phyloP scores from a whole-genome alignment of 371 early-diverging fungal genomes.

The Polyrhizophydium stewartii region DNA sequence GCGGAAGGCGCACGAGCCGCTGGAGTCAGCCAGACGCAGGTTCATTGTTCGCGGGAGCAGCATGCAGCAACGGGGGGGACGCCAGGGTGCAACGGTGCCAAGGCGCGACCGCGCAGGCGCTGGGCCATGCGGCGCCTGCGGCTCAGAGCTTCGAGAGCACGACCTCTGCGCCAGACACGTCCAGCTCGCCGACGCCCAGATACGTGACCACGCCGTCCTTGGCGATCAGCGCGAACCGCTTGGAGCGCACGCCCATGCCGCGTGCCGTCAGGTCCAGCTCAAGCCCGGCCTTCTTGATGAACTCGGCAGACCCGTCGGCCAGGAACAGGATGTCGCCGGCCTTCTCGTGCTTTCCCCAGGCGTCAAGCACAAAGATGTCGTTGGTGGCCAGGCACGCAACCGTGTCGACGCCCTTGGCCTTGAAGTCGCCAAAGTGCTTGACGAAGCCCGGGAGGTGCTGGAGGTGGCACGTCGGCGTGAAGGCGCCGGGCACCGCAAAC shows the following conservation, averaged over 20 bases:
- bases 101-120: too few species aligned
- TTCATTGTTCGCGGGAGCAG: too few species aligned
- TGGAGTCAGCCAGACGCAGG: too few species aligned
- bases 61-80: too few species aligned
- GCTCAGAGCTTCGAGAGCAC: slow-evolving; percentile 50
- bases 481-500: slow-evolving; percentile 75
- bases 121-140: background rate
- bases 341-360: slow-evolving; percentile 57
- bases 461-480: slow-evolving; percentile 68
- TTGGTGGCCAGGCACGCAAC: slow-evolving; percentile 65
- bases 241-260: background rate
- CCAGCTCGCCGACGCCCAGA: slow-evolving; percentile 65
- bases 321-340: slow-evolving; percentile 53
- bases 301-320: slow-evolving; percentile 61
- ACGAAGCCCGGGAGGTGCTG: slow-evolving; percentile 69
- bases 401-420: slow-evolving; percentile 61
- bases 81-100: too few species aligned
- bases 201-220: slow-evolving; percentile 63
- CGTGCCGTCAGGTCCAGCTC: slow-evolving; percentile 48
- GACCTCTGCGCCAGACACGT: slow-evolving; percentile 42
- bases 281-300: slow-evolving; percentile 59
- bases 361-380: slow-evolving; percentile 63
- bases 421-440: slow-evolving; percentile 50
- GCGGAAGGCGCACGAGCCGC: too few species aligned
- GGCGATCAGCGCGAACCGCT: slow-evolving; percentile 63